Base-by-base conservation (phyloP, 164 flowering plant species). In the Hamamelis virginiana region DNA sequence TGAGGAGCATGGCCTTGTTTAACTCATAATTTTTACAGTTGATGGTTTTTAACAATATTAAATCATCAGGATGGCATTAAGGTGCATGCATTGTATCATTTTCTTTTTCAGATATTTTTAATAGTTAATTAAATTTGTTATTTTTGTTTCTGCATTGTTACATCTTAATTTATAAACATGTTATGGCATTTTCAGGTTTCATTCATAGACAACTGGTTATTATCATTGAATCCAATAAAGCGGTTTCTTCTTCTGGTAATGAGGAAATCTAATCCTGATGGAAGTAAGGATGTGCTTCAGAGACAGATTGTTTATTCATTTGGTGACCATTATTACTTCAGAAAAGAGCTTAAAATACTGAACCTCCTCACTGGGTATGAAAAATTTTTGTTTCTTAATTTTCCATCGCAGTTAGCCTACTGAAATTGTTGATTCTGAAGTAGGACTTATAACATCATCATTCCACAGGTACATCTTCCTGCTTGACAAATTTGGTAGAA, bases 321-420 rank as follows among this genome's bases (percentile, higher is more conserved):
- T 77, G 99, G 99, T 19, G 96, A 96, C 78, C 86, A 91, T 69
- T 96, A 93, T 73, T 84, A 93, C 83, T 90, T 96, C 85, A 81
- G 98, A 66, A 96, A 96, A 75, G 96, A 88, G 67, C 98, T 96
- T 41, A 87, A 87, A 69, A 91, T 96, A 75, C 75, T 91, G 70
- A 96, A 96, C 81, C 99, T 96, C 76, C 90, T 96, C 18, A 91
- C 99, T 10, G 98, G 99, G 98, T 95, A 87, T 4, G 19, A 23
- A 63, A 52, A 28, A 25, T 66, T 23, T 44, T 1, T 8, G 28
- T 27, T 27, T 8, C 23, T 10, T 48, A 1, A 16, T 16, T 26
- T 43, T 33, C 6, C 26, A 16, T 50, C 11, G 0, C 62, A 51
- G 15, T 8, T 51, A 46, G 22, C 15, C 21, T 14, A 16, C 1